Evolutionary conservation across 2,329 filamentous ascomycete species (phyloP).

Genomic region (Diatrype stigma): DNA sequence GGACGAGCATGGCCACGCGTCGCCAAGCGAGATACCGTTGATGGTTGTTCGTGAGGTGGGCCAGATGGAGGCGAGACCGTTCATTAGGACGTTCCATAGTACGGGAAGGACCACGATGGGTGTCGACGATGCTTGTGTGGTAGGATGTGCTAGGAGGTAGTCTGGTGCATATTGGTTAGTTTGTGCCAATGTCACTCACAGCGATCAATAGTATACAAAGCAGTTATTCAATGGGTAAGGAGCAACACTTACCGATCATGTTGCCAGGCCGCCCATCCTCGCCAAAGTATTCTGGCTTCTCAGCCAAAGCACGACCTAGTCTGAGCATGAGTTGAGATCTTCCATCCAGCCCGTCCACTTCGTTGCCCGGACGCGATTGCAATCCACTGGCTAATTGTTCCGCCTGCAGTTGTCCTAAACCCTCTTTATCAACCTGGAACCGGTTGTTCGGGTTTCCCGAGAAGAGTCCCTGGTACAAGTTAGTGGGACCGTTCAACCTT

Average conservation of each 20-base stretch:
- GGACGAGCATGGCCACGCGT: constrained; percentile 86
- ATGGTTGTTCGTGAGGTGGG: constrained; percentile 80
- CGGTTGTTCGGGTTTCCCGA: constrained; percentile 78
- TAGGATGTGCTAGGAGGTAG: constrained; percentile 86
- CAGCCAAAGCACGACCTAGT: constrained; percentile 67
- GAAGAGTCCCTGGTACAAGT: constrained; percentile 62
- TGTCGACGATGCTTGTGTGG: constrained; percentile 82
- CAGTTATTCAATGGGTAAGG: not conserved
- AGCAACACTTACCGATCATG: constrained; percentile 69
- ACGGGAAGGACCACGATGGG: constrained; percentile 84
- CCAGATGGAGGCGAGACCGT: constrained; percentile 84
- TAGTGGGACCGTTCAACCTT: not conserved
- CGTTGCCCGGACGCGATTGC: constrained; percentile 77
- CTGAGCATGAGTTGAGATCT: constrained; percentile 74
- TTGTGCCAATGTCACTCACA: constrained; percentile 15
- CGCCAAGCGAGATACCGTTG: constrained; percentile 81
- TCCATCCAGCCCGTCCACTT: constrained; percentile 80
- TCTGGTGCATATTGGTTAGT: constrained; percentile 48
- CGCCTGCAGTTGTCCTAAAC: constrained; percentile 68
- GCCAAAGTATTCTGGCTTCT: constrained; percentile 81
- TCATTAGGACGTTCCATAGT: constrained; percentile 87
- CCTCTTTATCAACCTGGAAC: constrained; percentile 83
- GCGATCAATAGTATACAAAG: not conserved
- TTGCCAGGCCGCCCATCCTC: constrained; percentile 82
- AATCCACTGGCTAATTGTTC: constrained; percentile 74